Evolutionary conservation across 176 grass and related monocot species (phyloP).

Genomic region (Musa troglodytarum): DNA sequence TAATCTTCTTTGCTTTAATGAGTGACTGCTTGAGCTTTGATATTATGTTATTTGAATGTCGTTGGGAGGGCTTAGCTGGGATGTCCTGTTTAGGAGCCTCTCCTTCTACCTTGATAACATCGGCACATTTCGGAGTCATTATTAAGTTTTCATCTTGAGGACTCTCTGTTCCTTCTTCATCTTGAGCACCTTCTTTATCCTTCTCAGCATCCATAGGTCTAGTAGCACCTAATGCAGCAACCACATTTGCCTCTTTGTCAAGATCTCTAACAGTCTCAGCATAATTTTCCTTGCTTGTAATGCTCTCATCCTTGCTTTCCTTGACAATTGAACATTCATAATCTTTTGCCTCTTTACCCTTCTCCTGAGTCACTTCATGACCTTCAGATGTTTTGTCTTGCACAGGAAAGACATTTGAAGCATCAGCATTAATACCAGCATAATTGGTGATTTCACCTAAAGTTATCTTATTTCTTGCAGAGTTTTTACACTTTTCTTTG

Average conservation of each 20-base stretch:
- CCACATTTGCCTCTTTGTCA: not conserved
- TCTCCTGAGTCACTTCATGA: not conserved
- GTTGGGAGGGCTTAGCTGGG: not conserved
- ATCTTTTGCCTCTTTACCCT: not conserved
- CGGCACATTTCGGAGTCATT: not conserved
- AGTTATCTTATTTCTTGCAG: not conserved
- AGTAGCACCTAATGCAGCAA: not conserved
- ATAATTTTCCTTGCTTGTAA: not conserved
- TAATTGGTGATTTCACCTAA: not conserved
- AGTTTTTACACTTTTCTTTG: not conserved
- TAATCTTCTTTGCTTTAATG: slow-evolving; percentile 8
- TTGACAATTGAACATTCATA: not conserved
- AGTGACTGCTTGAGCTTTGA: slow-evolving; percentile 6
- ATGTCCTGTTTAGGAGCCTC: not conserved
- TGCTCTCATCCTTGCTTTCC: not conserved
- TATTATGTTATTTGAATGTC: slow-evolving; percentile 3
- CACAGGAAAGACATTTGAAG: not conserved
- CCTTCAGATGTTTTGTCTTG: not conserved
- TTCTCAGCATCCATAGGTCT: not conserved
- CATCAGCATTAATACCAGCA: not conserved
- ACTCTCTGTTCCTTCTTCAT: not conserved
- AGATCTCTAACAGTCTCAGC: not conserved
- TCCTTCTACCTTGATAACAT: not conserved
- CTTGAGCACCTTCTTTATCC: not conserved
- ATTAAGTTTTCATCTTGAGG: not conserved